These are phyloP conservation scores for Penicillium sp. DNA, from an alignment of 2,329 filamentous ascomycete genomes.

Conservation along the genomic window DNA sequence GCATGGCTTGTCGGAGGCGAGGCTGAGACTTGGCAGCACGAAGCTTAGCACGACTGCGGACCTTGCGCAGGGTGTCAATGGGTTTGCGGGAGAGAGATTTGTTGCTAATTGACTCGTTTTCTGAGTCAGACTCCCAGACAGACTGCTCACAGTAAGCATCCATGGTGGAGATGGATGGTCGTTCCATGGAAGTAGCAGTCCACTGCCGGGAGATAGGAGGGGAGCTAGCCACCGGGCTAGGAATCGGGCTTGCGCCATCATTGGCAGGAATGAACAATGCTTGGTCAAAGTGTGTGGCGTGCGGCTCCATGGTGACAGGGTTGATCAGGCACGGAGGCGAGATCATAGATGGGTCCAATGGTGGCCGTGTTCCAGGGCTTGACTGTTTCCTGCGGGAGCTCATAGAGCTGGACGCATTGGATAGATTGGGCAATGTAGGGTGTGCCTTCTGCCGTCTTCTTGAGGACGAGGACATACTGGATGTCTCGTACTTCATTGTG, in stretches of 20 bases:
- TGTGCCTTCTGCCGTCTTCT: constrained; percentile 32
- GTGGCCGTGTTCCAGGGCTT: constrained; percentile 25
- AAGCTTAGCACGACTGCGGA: constrained; percentile 41
- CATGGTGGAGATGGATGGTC: constrained; percentile 35
- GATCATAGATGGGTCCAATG: constrained; percentile 41
- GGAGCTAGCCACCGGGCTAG: constrained; percentile 32
- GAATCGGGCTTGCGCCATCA: constrained; percentile 37
- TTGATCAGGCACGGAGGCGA: constrained; percentile 40
- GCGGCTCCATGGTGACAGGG: constrained; percentile 40
- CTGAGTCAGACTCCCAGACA: constrained; percentile 43
- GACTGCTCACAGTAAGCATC: constrained; percentile 38
- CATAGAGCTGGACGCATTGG: constrained; percentile 22
- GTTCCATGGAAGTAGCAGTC: constrained; percentile 30
- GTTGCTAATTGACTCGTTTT: constrained; percentile 34
- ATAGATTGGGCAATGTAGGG: constrained; percentile 31
- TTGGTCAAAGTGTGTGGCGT: constrained; percentile 40
- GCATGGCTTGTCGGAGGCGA: constrained; percentile 29
- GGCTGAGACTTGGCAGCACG: constrained; percentile 39
- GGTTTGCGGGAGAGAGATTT: constrained; percentile 38
- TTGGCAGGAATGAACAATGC: constrained; percentile 43
- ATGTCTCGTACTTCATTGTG: constrained; percentile 31
- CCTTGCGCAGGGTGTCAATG: constrained; percentile 42
- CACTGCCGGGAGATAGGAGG: constrained; percentile 32
- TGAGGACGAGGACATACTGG: constrained; percentile 27
- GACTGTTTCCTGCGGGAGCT: constrained; percentile 26